Conservation (phyloP, 2,329 filamentous ascomycete species). For the Cryphonectria naterciae region DNA sequence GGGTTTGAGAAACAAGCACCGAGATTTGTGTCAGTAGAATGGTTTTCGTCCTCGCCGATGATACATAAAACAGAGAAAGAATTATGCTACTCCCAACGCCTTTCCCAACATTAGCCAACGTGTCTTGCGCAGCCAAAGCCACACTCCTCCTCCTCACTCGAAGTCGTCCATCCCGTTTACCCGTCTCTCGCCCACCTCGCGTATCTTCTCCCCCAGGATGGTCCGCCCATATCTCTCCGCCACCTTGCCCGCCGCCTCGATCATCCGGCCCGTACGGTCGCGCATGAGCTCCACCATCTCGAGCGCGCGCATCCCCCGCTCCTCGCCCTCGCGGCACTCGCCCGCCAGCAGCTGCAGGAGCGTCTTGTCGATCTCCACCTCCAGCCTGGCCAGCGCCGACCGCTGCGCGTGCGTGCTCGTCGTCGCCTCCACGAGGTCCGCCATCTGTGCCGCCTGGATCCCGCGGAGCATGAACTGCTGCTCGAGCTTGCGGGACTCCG, state of each 20-base stretch:
- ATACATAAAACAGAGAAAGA: neutral
- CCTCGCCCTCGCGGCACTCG: slow-evolving; percentile 91
- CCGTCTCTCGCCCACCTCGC: slow-evolving; percentile 76
- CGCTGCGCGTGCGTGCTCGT: slow-evolving; percentile 68
- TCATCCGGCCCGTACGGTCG: slow-evolving; percentile 83
- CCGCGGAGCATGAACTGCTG: slow-evolving; percentile 79
- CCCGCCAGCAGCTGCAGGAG: slow-evolving; percentile 85
- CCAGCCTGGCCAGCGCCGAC: slow-evolving; percentile 67
- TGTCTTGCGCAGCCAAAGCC: neutral
- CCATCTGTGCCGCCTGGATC: slow-evolving; percentile 72
- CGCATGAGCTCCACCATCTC: slow-evolving; percentile 87
- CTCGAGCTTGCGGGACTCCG: slow-evolving; percentile 69
- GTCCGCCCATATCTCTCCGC: slow-evolving; percentile 81
- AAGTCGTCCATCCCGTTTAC: slow-evolving; percentile 57
- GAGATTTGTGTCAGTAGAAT: neutral
- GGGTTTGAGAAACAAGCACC: neutral
- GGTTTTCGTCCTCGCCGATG: neutral
- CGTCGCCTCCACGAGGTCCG: slow-evolving; percentile 73
- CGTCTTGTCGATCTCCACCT: slow-evolving; percentile 87
- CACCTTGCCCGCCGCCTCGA: slow-evolving; percentile 88
- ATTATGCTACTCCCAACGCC: neutral
- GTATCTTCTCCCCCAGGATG: slow-evolving; percentile 87
- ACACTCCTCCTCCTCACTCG: neutral
- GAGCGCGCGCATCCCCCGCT: slow-evolving; percentile 90
- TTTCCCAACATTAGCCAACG: neutral